A percentile compares a stretch with the other conserved stretches of the same genome.
Conservation (phyloP, 768 basidiomycete genomes). For the Phanerodontia chrysosporium region DNA sequence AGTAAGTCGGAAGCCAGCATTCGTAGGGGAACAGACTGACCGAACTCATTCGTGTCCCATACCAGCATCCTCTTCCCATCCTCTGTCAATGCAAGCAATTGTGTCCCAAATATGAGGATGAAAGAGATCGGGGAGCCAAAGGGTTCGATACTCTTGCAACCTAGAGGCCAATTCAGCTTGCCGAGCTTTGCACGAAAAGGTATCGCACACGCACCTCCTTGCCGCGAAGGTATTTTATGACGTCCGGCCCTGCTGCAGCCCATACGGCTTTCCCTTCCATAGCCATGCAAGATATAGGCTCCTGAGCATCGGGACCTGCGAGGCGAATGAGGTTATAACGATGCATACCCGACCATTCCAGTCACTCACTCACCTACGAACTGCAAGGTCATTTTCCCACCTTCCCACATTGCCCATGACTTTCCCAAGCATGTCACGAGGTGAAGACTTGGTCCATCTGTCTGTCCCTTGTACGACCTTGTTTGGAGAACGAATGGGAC, state of each 20-base stretch:
- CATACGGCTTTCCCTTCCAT: constrained; percentile 88
- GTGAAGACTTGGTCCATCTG: constrained; percentile 78
- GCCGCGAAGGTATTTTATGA: constrained; percentile 80
- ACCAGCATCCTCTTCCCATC: constrained; percentile 72
- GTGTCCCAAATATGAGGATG: constrained; percentile 76
- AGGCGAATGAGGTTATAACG: background rate
- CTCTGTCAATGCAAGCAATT: constrained; percentile 75
- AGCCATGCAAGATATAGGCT: constrained; percentile 68
- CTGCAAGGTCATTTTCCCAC: constrained; percentile 84
- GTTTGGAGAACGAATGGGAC: constrained; percentile 87
- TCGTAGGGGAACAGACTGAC: constrained; percentile 34
- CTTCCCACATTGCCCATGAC: constrained; percentile 96
- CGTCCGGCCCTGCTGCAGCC: constrained; percentile 62
- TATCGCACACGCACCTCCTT: constrained; percentile 70
- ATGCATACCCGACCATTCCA: background rate
- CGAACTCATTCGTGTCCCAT: constrained; percentile 65
- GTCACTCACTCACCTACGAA: constrained; percentile 77
- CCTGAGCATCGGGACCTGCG: constrained; percentile 77
- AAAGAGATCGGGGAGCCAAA: constrained; percentile 55
- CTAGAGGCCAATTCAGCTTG: constrained; percentile 26
- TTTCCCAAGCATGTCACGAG: constrained; percentile 84
- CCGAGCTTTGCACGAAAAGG: constrained; percentile 1
- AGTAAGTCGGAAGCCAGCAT: background rate
- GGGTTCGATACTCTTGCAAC: constrained; percentile 59
- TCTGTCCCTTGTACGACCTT: constrained; percentile 77